Evolutionary conservation across 352 stramenopile genomes (phyloP).

Genomic region (Thalassiosira hispida): DNA sequence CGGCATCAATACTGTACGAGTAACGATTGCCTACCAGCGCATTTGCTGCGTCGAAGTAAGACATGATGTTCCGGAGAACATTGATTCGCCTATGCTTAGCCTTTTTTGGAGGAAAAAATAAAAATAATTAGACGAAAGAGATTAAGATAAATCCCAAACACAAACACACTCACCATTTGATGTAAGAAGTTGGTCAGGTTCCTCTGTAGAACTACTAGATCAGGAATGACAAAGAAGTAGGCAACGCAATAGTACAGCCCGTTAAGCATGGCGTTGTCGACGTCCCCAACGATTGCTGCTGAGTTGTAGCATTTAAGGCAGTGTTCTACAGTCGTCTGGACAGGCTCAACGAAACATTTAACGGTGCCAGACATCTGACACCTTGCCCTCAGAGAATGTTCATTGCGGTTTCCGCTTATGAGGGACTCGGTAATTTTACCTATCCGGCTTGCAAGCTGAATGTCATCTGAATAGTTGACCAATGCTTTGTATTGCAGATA

Average conservation of each 20-base stretch:
- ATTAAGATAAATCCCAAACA: neutral
- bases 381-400: neutral
- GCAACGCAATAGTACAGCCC: conserved; percentile 1
- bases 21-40: neutral
- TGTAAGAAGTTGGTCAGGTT: neutral
- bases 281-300: conserved; percentile 15
- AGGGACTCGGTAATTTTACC: conserved; percentile 9
- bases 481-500: conserved; percentile 1
- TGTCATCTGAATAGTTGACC: conserved; percentile 9
- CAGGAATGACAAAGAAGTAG: neutral
- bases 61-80: neutral
- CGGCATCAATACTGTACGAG: neutral
- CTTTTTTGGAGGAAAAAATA: neutral
- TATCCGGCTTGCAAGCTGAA: neutral
- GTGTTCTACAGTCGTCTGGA: conserved; percentile 1
- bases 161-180: conserved; percentile 2
- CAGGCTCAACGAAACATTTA: conserved; percentile 8
- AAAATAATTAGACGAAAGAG: neutral
- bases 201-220: neutral
- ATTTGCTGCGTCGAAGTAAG: conserved; percentile 4
- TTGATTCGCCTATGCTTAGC: neutral
- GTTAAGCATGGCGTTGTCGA: conserved; percentile 14
- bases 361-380: neutral
- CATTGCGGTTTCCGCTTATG: conserved; percentile 12
- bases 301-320: neutral